These are phyloP conservation scores for Juncus effusus DNA, from an alignment of 176 grass and related monocot genomes.

Conservation along the genomic window DNA sequence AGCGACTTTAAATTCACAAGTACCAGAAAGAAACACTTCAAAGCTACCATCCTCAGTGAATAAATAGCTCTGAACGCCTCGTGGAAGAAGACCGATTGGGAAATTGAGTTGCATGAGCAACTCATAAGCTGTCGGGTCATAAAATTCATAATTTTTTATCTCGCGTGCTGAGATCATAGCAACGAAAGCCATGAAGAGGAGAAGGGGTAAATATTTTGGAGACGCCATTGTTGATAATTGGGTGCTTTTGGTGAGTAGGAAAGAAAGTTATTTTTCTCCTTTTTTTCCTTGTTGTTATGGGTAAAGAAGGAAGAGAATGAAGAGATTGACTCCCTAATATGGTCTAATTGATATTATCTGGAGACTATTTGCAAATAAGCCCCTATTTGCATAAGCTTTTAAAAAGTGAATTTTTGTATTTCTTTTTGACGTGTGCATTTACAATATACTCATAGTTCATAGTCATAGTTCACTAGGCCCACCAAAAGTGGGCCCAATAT, in stretches of 20 bases:
- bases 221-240: constrained; percentile 11
- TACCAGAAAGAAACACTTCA: constrained; percentile 55
- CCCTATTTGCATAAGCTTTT: too few relatives aligned
- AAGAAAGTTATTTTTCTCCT: constrained; percentile 15
- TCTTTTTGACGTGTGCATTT: too few relatives aligned
- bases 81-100: constrained; percentile 58
- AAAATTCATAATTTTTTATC: too few relatives aligned
- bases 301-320: constrained; percentile 5
- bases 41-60: constrained; percentile 58
- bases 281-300: constrained; percentile 15
- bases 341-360: too few relatives aligned
- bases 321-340: too few relatives aligned
- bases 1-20: constrained; percentile 49
- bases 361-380: too few relatives aligned
- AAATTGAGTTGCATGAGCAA: constrained; percentile 59
- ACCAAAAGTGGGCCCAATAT: too few relatives aligned
- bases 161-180: constrained; percentile 1
- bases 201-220: constrained; percentile 6
- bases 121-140: constrained; percentile 49
- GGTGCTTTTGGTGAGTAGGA: constrained; percentile 26
- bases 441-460: too few relatives aligned
- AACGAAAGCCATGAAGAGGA: constrained; percentile 13
- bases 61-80: constrained; percentile 56
- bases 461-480: too few relatives aligned
- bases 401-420: too few relatives aligned